Percentiles rank a stretch among this genome's conserved stretches.
phyloP scores from a whole-genome alignment of 345 rosid species.

The Ceriops tagal region DNA sequence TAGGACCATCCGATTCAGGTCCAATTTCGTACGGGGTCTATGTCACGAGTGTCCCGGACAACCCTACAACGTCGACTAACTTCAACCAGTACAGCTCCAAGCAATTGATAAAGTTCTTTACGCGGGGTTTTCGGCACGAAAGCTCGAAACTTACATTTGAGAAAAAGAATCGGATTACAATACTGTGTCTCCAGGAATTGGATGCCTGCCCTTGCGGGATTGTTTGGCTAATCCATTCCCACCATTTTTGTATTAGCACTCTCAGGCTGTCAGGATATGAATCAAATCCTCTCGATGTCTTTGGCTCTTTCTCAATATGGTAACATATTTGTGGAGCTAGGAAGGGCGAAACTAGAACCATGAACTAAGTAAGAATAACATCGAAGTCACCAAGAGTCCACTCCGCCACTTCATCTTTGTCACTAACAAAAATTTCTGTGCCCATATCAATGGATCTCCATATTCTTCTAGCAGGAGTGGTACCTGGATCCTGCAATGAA shows the following conservation, averaged over 20 bases:
- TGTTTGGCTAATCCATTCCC: conserved; percentile 6
- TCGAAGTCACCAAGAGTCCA: conserved; percentile 29
- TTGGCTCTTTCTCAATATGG: background rate
- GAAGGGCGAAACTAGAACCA: background rate
- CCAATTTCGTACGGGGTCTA: background rate
- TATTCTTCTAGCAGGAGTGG: conserved; percentile 27
- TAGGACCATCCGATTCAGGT: conserved; percentile 8
- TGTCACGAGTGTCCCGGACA: background rate
- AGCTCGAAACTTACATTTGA: background rate
- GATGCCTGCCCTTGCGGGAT: conserved; percentile 17
- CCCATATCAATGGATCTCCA: conserved; percentile 33
- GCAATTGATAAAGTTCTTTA: too few relatives aligned
- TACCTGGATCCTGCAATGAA: conserved; percentile 31
- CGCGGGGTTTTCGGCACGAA: background rate
- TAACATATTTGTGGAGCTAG: background rate
- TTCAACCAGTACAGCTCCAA: too few relatives aligned
- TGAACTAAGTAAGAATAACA: conserved; percentile 22
- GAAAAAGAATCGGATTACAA: conserved; percentile 2
- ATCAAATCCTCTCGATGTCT: background rate
- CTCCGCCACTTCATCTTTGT: conserved; percentile 25
- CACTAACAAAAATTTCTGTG: conserved; percentile 30
- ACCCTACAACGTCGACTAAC: too few relatives aligned
- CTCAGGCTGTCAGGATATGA: background rate
- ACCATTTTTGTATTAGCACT: background rate
- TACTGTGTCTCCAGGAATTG: background rate